A percentile compares a stretch with the other conserved stretches of the same genome.
Evolutionary conservation across 441 rosid species (phyloP).

Genomic region (Theobroma grandiflorum): DNA sequence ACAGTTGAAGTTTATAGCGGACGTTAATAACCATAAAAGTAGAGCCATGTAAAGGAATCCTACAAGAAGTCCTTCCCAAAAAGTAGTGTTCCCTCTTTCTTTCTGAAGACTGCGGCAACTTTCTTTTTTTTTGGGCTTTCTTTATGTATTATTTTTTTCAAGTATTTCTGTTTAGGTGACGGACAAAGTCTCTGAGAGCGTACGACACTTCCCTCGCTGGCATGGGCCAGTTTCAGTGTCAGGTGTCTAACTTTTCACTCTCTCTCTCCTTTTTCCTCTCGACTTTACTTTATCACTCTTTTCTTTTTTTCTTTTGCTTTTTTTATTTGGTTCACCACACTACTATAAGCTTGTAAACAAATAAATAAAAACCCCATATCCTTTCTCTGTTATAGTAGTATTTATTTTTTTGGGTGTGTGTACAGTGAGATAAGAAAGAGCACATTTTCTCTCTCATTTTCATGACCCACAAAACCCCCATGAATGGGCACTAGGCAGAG

Average conservation of each 20-base stretch:
- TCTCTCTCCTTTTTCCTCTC: background rate
- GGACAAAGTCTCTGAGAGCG: background rate
- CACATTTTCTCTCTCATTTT: constrained; percentile 14
- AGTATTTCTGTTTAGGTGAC: background rate
- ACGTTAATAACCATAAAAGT: too few relatives aligned
- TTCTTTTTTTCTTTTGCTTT: background rate
- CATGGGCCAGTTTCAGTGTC: constrained; percentile 53
- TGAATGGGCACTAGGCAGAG: constrained; percentile 38
- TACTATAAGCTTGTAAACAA: background rate
- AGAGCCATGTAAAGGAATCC: too few relatives aligned
- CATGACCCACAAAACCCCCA: constrained; percentile 21
- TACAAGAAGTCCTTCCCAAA: background rate
- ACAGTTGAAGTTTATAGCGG: too few relatives aligned
- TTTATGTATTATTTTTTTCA: background rate
- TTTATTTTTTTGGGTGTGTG: background rate
- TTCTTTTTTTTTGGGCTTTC: background rate
- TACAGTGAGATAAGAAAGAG: background rate
- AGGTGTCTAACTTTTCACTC: constrained; percentile 34
- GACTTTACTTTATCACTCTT: too few relatives aligned
- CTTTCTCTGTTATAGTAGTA: background rate
- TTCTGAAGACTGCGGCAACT: background rate
- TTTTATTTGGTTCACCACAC: background rate
- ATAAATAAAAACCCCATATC: constrained; percentile 9
- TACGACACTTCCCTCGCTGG: constrained; percentile 37
- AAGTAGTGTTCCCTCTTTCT: too few relatives aligned